These are phyloP conservation scores for Pugionium cornutum DNA, from an alignment of 345 rosid genomes.

Conservation along the genomic window DNA sequence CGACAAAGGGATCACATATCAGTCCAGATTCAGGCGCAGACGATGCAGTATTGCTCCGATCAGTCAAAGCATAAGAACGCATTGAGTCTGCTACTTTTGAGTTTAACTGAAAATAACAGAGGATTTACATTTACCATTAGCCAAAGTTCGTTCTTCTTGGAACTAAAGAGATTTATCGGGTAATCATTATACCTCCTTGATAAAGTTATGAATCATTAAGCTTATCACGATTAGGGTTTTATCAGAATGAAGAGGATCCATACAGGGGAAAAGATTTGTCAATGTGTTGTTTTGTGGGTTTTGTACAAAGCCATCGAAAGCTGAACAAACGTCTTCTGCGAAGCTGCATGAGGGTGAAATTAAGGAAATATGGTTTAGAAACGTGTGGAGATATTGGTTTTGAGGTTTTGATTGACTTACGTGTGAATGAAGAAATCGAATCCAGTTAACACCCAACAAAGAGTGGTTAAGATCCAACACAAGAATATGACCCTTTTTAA, in stretches of 20 bases:
- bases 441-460: constrained; percentile 66
- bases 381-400: background rate
- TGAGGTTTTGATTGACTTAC: constrained; percentile 45
- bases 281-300: constrained; percentile 52
- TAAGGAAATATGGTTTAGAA: background rate
- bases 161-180: background rate
- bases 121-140: background rate
- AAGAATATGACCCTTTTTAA: constrained; percentile 51
- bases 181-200: constrained; percentile 43
- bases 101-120: constrained; percentile 50
- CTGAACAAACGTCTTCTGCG: constrained; percentile 59
- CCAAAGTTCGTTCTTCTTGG: background rate
- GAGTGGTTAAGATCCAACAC: constrained; percentile 69
- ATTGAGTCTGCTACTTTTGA: constrained; percentile 37
- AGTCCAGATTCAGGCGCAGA: constrained; percentile 20
- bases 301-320: constrained; percentile 49
- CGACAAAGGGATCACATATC: constrained; percentile 66
- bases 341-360: constrained; percentile 45
- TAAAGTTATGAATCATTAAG: constrained; percentile 45
- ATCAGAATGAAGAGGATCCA: constrained; percentile 45
- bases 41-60: constrained; percentile 2
- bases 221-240: constrained; percentile 47
- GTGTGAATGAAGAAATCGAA: constrained; percentile 61
- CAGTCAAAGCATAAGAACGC: constrained; percentile 23
- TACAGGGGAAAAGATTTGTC: constrained; percentile 52